Base-by-base conservation (phyloP, 768 basidiomycete genomes). In the Pluteus cervinus region DNA sequence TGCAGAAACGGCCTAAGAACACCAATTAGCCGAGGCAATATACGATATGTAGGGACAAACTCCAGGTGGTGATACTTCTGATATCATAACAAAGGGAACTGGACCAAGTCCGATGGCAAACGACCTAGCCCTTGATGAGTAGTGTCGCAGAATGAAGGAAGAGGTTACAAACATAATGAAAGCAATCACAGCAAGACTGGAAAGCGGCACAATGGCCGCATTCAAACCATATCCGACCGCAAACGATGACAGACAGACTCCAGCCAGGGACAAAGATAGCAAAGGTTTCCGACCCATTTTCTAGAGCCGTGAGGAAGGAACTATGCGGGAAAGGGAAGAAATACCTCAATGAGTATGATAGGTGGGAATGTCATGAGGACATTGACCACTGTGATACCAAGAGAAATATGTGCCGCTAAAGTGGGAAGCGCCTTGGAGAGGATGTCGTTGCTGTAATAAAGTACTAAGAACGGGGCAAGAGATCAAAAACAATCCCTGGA, bases 41-140 rank as follows among this genome's bases (percentile, higher is more conserved):
- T n/a, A n/a, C n/a, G n/a, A n/a, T n/a, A n/a, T n/a, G n/a, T 26
- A 24, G 1, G 3, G 20, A 4, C 10, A 28, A 33, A 28, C 26
- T 67, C 86, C 44, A 34, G 73, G 58, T 2, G 90, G 90, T 2
- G 91, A 83, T 15, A 96, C 78, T 53, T 97, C 92, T 11, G 91
- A 80, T 22, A 94, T 80, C 57, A 97, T 81, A 25, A 98, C 79
- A 53, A 92, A 98, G 0, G 94, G 93, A 23, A 97, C 64, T 2
- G 94, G 92, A 1, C 94, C 94, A 12, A 97, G 69, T 2, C 93
- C 94, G 23, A 85, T 61, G 2, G 92, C 87, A 58, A 93, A 97
- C 1, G 87, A 85, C 60, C 86, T 87, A 11, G n/a, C 18, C 17
- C 15, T 17, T 15, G 18, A 35, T 33, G 14, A 41, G 40, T n/a